Evolutionary conservation across 1,139 yeast species (phyloP).

Genomic region (Taphrina wiesneri): DNA sequence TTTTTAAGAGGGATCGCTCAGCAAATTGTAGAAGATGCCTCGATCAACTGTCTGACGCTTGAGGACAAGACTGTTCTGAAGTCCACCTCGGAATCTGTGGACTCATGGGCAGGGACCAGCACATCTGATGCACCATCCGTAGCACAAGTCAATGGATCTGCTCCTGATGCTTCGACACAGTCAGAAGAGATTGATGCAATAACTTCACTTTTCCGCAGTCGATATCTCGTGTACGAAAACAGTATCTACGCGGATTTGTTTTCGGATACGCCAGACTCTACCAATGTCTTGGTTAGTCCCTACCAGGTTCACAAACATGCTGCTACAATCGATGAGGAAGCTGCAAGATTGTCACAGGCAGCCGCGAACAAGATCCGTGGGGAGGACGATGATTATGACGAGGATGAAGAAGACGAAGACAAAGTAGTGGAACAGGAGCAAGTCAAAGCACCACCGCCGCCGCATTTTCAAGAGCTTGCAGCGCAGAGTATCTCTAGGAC

Average conservation of each 20-base stretch:
- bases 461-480: neutral
- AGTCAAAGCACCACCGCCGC: constrained; percentile 36
- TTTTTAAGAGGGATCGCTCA: constrained; percentile 22
- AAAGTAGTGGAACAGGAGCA: constrained; percentile 41
- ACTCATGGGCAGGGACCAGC: neutral
- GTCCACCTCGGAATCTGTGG: neutral
- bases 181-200: constrained; percentile 13
- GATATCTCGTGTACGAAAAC: constrained; percentile 32
- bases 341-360: constrained; percentile 16
- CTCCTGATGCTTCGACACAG: neutral
- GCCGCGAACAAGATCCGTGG: constrained; percentile 34
- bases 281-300: constrained; percentile 4
- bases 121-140: neutral
- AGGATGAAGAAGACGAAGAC: constrained; percentile 43
- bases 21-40: constrained; percentile 5
- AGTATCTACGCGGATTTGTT: constrained; percentile 31
- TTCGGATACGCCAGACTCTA: neutral
- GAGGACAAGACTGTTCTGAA: constrained; percentile 16
- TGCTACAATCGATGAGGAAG: constrained; percentile 1
- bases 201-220: constrained; percentile 29
- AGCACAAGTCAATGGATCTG: neutral
- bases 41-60: neutral
- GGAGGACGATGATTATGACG: constrained; percentile 42
- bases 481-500: constrained; percentile 37
- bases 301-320: constrained; percentile 13